phyloP scores from a whole-genome alignment of 2,329 filamentous ascomycete species.

The Nothophaeocryptopus gaeumannii region DNA sequence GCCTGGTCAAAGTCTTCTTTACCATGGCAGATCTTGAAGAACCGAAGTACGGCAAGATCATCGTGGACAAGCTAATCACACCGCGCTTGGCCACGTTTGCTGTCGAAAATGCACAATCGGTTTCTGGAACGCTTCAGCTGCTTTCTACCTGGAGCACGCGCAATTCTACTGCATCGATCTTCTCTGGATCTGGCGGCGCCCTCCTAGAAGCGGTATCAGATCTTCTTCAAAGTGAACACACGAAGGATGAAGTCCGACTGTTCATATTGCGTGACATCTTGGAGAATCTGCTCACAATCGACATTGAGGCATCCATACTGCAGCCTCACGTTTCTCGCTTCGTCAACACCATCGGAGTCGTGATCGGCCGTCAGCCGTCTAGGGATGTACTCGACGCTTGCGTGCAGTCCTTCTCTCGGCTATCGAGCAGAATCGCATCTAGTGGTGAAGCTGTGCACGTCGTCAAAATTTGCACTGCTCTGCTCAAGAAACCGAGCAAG shows the following conservation, averaged over 20 bases:
- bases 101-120: slow-evolving; percentile 80
- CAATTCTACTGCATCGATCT: slow-evolving; percentile 63
- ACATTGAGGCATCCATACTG: slow-evolving; percentile 56
- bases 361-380: slow-evolving; percentile 59
- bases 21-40: slow-evolving; percentile 70
- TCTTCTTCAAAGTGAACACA: slow-evolving; percentile 67
- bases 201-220: slow-evolving; percentile 71
- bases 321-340: slow-evolving; percentile 67
- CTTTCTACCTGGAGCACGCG: slow-evolving; percentile 77
- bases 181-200: slow-evolving; percentile 59
- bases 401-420: slow-evolving; percentile 73
- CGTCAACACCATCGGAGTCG: slow-evolving; percentile 51
- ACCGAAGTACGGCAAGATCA: slow-evolving; percentile 64
- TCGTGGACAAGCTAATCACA: slow-evolving; percentile 72
- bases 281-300: slow-evolving; percentile 62
- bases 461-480: slow-evolving; percentile 73
- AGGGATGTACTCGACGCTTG: slow-evolving; percentile 76
- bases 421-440: slow-evolving; percentile 68
- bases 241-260: slow-evolving; percentile 81
- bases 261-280: slow-evolving; percentile 75
- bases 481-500: slow-evolving; percentile 80
- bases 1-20: slow-evolving; percentile 73
- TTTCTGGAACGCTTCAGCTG: slow-evolving; percentile 78
- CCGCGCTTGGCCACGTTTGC: slow-evolving; percentile 76
- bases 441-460: slow-evolving; percentile 71